Base-by-base conservation (phyloP, 345 rosid genomes). In the Dovyalis caffra region DNA sequence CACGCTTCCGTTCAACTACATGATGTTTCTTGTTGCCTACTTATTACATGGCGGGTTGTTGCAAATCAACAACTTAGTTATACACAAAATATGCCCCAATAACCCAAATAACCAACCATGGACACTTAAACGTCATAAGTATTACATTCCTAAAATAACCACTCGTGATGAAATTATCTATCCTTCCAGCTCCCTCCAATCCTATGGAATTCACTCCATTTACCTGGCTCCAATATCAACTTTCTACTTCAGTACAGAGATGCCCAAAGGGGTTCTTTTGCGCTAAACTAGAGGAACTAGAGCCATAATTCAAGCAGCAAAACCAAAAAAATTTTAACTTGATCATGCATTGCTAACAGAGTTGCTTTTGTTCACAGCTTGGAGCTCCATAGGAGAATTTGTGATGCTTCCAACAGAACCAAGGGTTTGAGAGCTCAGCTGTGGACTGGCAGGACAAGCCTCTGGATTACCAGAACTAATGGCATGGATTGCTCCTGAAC, bases 341-440 rank as follows among this genome's bases (percentile, higher is more conserved):
- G 38, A 26, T 56, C 72, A 80, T 28, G 74, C 74, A 76, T 80
- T 80, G 60, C 65, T 68, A 37, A 78, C 86, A 37, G 92, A 90
- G 86, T 88, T 91, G 88, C 90, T 87, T 79, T 87, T 91, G 80
- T 90, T 92, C 77, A 88, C 92, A 75, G 91, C 95, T 80, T 93
- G 97, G 32, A 88, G 87, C 75, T 96, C 99, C 97, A 90, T 89
- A 3, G 99, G 94, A 58, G 99, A 93, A 82, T 92, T 89, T 60
- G 90, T 64, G 64, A 96, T 92, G 83, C 97, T 96, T 85, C 95
- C 92, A 73, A 88, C 98, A 0, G 97, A 93, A 73, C 97, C 94
- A 69, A 86, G 87, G 74, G 98, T 91, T 87, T 93, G 97, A 71
- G 97, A 91, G 78, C 98, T 95, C 79, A 90, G 79, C 82, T 95